Conservation (phyloP, 1,139 yeast species). For the Oligophagozyma castellii region DNA sequence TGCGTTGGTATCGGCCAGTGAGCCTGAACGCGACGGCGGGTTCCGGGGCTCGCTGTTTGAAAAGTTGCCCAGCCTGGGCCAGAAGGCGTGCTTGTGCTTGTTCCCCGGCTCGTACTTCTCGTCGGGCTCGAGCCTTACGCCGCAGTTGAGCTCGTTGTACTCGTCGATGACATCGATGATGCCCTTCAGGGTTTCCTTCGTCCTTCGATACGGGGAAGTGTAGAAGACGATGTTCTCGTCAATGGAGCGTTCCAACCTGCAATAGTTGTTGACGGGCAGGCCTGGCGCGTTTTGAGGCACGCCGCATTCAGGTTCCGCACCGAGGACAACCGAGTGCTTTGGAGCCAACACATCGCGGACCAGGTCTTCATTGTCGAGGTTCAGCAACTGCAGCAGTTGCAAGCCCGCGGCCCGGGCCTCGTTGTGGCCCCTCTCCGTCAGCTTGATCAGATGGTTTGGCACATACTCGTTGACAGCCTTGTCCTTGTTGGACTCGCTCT, state of each 20-base stretch:
- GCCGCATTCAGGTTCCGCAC: conserved; percentile 2
- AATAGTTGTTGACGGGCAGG: conserved; percentile 3
- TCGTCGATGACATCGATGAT: conserved; percentile 47
- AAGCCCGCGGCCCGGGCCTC: conserved; percentile 62
- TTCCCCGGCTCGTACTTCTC: conserved; percentile 13
- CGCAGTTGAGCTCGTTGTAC: conserved; percentile 13
- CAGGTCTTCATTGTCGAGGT: conserved; percentile 24
- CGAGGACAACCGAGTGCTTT: conserved; percentile 8
- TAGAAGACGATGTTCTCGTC: conserved; percentile 36
- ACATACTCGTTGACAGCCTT: conserved; percentile 60
- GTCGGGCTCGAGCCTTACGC: conserved; percentile 6
- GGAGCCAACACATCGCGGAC: conserved; percentile 11
- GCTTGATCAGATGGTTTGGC: conserved; percentile 65
- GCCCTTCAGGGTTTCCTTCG: conserved; percentile 68
- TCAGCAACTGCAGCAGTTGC: conserved; percentile 38
- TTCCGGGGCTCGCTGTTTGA: conserved; percentile 8
- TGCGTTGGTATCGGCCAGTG: conserved; percentile 4
- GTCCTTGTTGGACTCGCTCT: conserved; percentile 78
- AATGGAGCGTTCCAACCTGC: conserved; percentile 4
- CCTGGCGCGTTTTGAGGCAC: conserved; percentile 3
- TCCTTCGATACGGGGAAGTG: conserved; percentile 73
- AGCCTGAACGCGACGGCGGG: conserved; percentile 4
- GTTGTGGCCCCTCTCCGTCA: conserved; percentile 53
- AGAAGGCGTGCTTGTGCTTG: conserved; percentile 14
- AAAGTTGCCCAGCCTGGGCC: conserved; percentile 9